phyloP scores from a whole-genome alignment of 805 yeast species.

The Wickerhamiella domercqiae region DNA sequence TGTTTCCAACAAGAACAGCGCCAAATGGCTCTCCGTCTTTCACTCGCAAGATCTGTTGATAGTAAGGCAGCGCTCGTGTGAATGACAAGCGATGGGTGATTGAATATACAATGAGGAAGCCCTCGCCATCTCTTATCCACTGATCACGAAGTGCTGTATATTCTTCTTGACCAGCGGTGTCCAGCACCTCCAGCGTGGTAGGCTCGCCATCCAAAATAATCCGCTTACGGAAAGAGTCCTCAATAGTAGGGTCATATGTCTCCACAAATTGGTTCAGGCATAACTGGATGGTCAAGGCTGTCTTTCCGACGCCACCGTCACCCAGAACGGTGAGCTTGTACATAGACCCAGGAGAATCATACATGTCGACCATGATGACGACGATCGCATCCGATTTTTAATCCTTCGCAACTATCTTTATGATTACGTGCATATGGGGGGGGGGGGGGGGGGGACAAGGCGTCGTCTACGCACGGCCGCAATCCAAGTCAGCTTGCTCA shows the following conservation, averaged over 20 bases:
- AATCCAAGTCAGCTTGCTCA: no score
- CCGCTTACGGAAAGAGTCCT: constrained; percentile 58
- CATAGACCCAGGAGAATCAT: constrained; percentile 16
- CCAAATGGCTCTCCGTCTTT: constrained; percentile 43
- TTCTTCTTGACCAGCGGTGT: constrained; percentile 98
- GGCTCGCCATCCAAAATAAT: constrained; percentile 69
- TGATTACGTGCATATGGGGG: no score
- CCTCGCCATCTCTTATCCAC: constrained; percentile 93
- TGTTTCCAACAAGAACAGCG: constrained; percentile 84
- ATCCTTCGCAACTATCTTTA: no score
- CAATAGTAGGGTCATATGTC: constrained; percentile 97
- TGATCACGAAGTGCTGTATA: constrained; percentile 87
- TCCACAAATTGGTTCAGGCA: constrained; percentile 84
- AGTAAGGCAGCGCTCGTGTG: constrained; percentile 68
- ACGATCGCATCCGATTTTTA: no score
- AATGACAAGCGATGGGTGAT: constrained; percentile 75
- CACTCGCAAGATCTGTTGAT: constrained; percentile 63
- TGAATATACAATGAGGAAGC: constrained; percentile 76
- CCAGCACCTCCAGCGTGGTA: constrained; percentile 72
- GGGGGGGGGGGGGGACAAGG: no score
- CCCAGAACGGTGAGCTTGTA: constrained; percentile 92
- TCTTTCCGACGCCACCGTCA: constrained; percentile 98
- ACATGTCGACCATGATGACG: no score
- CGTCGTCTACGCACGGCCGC: no score
- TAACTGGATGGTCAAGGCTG: constrained; percentile 80